phyloP scores from a whole-genome alignment of 176 grass and related monocot genomes.

The Triticum turgidum region DNA sequence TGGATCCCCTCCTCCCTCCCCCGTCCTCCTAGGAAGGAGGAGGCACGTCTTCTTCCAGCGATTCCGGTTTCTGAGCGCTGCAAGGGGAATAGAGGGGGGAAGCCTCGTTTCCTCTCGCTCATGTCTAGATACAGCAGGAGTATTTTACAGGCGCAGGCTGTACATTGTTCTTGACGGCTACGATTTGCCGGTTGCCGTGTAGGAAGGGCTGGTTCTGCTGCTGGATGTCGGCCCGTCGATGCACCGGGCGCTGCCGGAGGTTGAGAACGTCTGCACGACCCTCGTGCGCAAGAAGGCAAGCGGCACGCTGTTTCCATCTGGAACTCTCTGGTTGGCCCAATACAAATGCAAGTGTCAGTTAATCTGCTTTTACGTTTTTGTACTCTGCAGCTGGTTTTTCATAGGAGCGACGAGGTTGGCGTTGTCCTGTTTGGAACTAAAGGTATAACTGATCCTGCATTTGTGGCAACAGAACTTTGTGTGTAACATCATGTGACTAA shows the following conservation, averaged over 20 bases:
- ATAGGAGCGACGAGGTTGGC: constrained; percentile 65
- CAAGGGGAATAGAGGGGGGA: neutral
- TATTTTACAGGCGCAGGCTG: neutral
- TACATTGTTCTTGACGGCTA: neutral
- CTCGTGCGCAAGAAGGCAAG: constrained; percentile 90
- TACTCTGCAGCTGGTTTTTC: constrained; percentile 65
- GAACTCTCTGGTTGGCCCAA: neutral
- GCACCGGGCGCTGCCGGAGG: constrained; percentile 69
- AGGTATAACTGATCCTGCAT: constrained; percentile 32
- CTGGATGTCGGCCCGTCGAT: constrained; percentile 91
- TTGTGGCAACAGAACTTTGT: neutral
- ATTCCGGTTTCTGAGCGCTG: too few species aligned
- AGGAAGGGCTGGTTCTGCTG: constrained; percentile 82
- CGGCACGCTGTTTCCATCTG: neutral
- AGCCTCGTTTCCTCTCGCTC: neutral
- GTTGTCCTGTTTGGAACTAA: constrained; percentile 82
- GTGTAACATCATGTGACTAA: neutral
- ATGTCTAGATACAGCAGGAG: neutral
- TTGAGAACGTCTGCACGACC: constrained; percentile 64
- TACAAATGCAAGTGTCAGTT: neutral
- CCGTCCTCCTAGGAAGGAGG: neutral
- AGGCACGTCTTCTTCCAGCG: too few species aligned
- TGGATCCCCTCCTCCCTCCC: neutral
- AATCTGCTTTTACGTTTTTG: neutral
- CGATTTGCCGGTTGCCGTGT: neutral